Percentiles rank a stretch among this genome's conserved stretches.
These are phyloP conservation scores for Pseudozyma hubeiensis DNA, from an alignment of 1,284 basidiomycete species.

Conservation along the genomic window DNA sequence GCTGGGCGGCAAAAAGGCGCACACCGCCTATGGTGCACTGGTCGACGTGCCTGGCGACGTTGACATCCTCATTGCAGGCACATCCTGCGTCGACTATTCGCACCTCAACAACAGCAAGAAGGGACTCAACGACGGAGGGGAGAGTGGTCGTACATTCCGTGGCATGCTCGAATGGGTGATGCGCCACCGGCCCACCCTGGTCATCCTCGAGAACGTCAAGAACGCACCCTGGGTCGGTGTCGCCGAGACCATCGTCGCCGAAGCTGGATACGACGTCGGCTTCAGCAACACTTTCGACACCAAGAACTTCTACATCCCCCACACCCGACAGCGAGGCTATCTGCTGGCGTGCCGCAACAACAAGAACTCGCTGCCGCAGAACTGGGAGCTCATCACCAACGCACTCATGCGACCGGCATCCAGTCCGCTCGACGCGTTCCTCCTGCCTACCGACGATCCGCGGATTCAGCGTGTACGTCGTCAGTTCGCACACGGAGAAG, in stretches of 20 bases:
- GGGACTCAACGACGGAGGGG: conserved; percentile 69
- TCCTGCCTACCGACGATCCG: conserved; percentile 89
- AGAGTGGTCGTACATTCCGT: conserved; percentile 65
- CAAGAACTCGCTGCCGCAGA: conserved; percentile 66
- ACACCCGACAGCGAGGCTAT: conserved; percentile 73
- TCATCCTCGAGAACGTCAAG: conserved; percentile 94
- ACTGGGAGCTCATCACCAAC: conserved; percentile 79
- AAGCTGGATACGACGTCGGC: conserved; percentile 81
- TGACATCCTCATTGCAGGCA: conserved; percentile 86
- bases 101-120: conserved; percentile 93
- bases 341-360: conserved; percentile 54
- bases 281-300: conserved; percentile 79
- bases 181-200: conserved; percentile 85
- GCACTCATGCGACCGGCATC: conserved; percentile 85
- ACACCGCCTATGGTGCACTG: conserved; percentile 89
- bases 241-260: conserved; percentile 77
- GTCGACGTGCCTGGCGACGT: conserved; percentile 89
- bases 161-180: conserved; percentile 92
- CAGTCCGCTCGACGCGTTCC: conserved; percentile 87
- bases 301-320: conserved; percentile 92
- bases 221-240: conserved; percentile 87
- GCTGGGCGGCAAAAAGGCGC: conserved; percentile 73
- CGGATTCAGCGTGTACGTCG: conserved; percentile 85
- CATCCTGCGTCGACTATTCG: conserved; percentile 96
- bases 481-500: conserved; percentile 71